Conservation (phyloP, 139 green algal genomes). For the Deuterostichococcus epilithicus region DNA sequence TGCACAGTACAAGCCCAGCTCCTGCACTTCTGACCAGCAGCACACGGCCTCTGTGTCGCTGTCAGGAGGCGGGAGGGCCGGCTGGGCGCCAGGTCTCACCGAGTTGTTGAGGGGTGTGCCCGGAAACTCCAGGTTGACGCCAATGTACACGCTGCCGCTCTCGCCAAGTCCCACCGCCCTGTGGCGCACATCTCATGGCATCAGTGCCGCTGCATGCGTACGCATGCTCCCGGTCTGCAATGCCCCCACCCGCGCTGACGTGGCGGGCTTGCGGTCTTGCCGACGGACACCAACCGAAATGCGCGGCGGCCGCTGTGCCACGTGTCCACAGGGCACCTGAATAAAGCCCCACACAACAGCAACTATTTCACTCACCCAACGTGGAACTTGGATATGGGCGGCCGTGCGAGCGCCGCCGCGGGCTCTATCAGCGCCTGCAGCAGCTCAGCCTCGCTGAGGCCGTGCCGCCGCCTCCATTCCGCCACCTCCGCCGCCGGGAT, state of each 20-base stretch:
- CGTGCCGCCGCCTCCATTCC: not conserved
- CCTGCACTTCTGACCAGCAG: too few species aligned
- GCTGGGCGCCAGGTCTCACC: not conserved
- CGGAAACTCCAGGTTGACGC: slow-evolving; percentile 85
- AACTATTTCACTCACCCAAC: slow-evolving; percentile 53
- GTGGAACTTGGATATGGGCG: slow-evolving; percentile 68
- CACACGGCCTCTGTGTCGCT: not conserved
- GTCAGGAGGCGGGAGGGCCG: not conserved
- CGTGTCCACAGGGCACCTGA: not conserved
- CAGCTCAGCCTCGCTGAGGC: slow-evolving; percentile 46
- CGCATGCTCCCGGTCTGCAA: not conserved
- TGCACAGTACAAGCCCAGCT: too few species aligned
- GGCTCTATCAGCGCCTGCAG: slow-evolving; percentile 56
- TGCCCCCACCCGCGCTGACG: not conserved
- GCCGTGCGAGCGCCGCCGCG: slow-evolving; percentile 53
- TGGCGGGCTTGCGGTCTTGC: not conserved
- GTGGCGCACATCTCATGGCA: not conserved
- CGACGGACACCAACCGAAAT: too few species aligned
- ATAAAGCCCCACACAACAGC: slow-evolving; percentile 6
- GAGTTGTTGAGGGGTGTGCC: slow-evolving; percentile 68
- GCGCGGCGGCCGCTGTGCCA: too few species aligned
- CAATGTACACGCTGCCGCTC: slow-evolving; percentile 75
- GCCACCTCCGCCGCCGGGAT: not conserved
- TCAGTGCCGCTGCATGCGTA: not conserved
- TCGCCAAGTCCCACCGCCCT: slow-evolving; percentile 69